Evolutionary conservation across 176 grass and related monocot species (phyloP).

Genomic region (Aegilops umbellulata): DNA sequence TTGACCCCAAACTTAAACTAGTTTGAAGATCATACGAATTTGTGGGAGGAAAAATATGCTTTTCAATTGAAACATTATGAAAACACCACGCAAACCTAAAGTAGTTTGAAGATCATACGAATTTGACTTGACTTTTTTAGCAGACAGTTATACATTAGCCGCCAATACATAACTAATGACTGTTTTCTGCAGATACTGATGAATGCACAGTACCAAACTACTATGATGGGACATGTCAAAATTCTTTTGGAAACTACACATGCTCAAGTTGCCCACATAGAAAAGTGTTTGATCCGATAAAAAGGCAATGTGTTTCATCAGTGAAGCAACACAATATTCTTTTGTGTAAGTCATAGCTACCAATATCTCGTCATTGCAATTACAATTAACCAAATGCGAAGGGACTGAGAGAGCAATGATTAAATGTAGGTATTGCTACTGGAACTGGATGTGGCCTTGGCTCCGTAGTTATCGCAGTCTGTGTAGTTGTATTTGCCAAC

Average conservation of each 20-base stretch:
- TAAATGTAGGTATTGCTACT: no score
- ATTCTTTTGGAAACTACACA: background rate
- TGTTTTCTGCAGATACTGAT: background rate
- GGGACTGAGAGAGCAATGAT: no score
- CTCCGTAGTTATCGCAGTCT: no score
- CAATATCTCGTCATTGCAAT: background rate
- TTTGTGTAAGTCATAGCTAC: background rate
- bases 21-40: no score
- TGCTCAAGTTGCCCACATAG: background rate
- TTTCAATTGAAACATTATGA: no score
- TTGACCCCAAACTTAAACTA: no score
- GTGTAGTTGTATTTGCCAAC: no score
- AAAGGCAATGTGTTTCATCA: background rate
- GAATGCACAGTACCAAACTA: background rate
- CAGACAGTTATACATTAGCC: background rate
- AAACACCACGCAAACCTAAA: no score
- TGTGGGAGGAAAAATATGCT: no score
- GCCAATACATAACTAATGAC: background rate
- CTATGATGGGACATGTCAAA: background rate
- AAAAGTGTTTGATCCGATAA: background rate
- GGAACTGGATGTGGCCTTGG: no score
- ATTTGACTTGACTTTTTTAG: background rate
- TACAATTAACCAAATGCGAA: no score
- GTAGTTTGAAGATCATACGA: background rate
- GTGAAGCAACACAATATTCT: conserved; percentile 1